Base-by-base conservation (phyloP, 2,329 filamentous ascomycete species). In the Stenocarpella maydis region DNA sequence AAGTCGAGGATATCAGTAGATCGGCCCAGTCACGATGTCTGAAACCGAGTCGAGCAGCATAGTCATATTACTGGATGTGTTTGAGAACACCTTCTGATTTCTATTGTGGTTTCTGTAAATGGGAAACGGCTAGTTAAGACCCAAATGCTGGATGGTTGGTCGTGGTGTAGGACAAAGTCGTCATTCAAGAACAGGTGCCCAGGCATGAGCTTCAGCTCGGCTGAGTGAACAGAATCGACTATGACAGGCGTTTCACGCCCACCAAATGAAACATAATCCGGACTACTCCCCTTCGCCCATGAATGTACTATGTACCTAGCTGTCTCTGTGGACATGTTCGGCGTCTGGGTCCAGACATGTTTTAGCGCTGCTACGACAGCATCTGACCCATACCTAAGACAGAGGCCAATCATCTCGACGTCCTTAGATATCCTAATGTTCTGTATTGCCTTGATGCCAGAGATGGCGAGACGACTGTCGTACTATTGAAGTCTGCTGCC, bases 171-270 rank as follows among this genome's bases (percentile, higher is more conserved):
- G 47, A 73, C 61, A 15, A 76, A 72, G 68, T 75, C 74, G 67
- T 72, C 75, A 31, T 73, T 61, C 24, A 69, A 58, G 10, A 76
- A 45, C 15, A 76, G 63, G 50, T 74, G 70, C 5, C 72, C 69
- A 19, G 74, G 60, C 5, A 76, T 69, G 9, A 69, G 54, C 75
- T 82, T 81, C 55, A 82, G 77, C 68, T 79, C 76, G 31, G 77
- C 75, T 6, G 72, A 74, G 1, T 78, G 78, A 72, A 82, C 81
- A 71, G 79, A n/a, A 80, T 3, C 79, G 71, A 0, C 80, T 80
- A 0, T 80, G 80, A 49, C 79, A 81, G 0, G 79, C 77, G 65
- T 80, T 77, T 2, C 72, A 74, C 0, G 80, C 80, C 55, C 81
- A 75, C 81, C 80, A 58, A 81, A 83, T 7, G 69, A 69, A 26